phyloP scores from a whole-genome alignment of 2,329 filamentous ascomycete species.

The Colletotrichum liaoningense region DNA sequence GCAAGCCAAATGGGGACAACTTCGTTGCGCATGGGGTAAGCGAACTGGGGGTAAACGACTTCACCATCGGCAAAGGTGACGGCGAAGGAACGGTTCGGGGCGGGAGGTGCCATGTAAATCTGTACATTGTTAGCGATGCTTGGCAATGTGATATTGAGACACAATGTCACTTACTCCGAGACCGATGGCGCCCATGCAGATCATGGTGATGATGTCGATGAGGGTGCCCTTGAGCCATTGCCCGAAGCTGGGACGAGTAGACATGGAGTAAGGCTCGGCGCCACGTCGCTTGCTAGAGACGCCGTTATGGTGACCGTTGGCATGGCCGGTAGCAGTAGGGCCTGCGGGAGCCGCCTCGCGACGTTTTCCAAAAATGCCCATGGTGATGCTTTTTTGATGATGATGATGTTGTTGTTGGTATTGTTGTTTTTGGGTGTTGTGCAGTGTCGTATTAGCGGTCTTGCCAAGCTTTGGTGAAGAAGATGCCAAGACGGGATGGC shows the following conservation, averaged over 20 bases:
- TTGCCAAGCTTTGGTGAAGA: slow-evolving; percentile 15
- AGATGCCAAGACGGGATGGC: slow-evolving; percentile 32
- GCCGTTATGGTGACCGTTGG: slow-evolving; percentile 9
- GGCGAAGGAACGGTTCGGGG: slow-evolving; percentile 76
- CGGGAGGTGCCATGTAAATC: slow-evolving; percentile 74
- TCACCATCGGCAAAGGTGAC: slow-evolving; percentile 75
- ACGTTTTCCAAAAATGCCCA: slow-evolving; percentile 33
- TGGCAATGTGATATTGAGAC: neutral
- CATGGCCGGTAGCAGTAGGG: neutral
- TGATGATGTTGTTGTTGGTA: neutral
- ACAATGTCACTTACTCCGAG: slow-evolving; percentile 65
- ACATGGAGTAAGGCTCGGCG: slow-evolving; percentile 53
- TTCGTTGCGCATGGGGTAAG: slow-evolving; percentile 76
- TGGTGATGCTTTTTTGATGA: neutral
- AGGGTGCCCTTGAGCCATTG: slow-evolving; percentile 77
- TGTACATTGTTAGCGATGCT: slow-evolving; percentile 39
- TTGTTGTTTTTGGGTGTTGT: neutral
- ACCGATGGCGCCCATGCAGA: slow-evolving; percentile 72
- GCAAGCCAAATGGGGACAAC: slow-evolving; percentile 79
- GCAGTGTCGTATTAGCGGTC: neutral
- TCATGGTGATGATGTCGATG: slow-evolving; percentile 77
- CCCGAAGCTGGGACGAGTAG: slow-evolving; percentile 68
- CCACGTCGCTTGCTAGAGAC: neutral
- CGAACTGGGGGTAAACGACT: slow-evolving; percentile 77
- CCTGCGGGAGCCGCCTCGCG: neutral